Evolutionary conservation across 192 early-diverging fungal species (phyloP).

Genomic region (Phycomyces blakesleeanus): DNA sequence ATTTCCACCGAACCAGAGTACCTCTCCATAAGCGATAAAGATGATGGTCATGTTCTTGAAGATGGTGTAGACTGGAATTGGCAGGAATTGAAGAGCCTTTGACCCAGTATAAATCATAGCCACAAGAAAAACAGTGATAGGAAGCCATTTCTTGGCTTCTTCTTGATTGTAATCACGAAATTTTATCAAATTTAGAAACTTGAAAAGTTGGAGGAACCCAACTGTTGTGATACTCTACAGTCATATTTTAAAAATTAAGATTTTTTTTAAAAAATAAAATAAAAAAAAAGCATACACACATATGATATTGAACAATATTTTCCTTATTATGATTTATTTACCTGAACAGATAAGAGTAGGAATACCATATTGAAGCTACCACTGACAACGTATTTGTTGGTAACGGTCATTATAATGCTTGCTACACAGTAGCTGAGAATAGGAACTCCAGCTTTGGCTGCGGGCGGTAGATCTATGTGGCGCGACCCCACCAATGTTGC

Average conservation of each 20-base stretch:
- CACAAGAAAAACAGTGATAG: constrained; percentile 77
- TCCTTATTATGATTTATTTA: no score
- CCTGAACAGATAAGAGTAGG: constrained; percentile 72
- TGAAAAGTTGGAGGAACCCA: constrained; percentile 48
- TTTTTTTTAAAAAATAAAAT: no score
- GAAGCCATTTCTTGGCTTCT: constrained; percentile 70
- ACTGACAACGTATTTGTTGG: constrained; percentile 79
- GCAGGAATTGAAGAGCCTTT: constrained; percentile 85
- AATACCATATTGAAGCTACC: constrained; percentile 77
- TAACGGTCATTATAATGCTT: constrained; percentile 83
- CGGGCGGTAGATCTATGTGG: constrained; percentile 6
- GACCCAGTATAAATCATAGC: constrained; percentile 95
- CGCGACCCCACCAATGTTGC: constrained; percentile 7
- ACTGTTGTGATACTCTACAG: constrained; percentile 58
- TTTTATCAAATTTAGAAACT: constrained; percentile 46
- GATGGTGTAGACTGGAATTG: constrained; percentile 90
- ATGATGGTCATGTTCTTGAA: constrained; percentile 99
- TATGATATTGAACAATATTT: no score
- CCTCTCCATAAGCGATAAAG: constrained; percentile 89
- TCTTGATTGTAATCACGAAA: constrained; percentile 52
- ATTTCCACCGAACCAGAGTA: constrained; percentile 68
- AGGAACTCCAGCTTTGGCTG: constrained; percentile 45
- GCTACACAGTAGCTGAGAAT: constrained; percentile 80
- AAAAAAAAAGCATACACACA: no score
- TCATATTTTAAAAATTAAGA: no score